A percentile compares a stretch with the other conserved stretches of the same genome.
These are phyloP conservation scores for Davidsoniella eucalypti DNA, from an alignment of 2,329 filamentous ascomycete species.

Conservation along the genomic window DNA sequence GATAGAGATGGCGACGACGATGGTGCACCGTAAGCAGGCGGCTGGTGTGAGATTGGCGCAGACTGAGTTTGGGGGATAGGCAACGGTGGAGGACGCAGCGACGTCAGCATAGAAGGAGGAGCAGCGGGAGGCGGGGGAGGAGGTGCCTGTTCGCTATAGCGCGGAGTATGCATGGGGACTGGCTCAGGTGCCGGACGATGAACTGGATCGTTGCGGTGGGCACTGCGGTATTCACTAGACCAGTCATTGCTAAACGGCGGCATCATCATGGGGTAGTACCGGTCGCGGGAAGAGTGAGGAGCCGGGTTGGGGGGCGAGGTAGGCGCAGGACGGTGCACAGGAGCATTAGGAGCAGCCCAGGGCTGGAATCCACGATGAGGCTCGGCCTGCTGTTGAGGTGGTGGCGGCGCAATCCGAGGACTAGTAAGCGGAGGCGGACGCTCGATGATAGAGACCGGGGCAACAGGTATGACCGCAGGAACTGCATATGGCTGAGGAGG, in stretches of 20 bases:
- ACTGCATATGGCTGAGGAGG: not conserved
- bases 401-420: constrained; percentile 5
- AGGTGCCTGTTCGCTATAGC: constrained; percentile 5
- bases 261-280: constrained; percentile 6
- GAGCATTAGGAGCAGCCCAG: constrained; percentile 3
- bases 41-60: constrained; percentile 5
- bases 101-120: constrained; percentile 14
- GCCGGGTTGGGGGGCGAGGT: constrained; percentile 1
- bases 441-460: constrained; percentile 13
- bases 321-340: constrained; percentile 8
- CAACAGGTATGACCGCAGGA: not conserved
- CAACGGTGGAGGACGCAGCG: constrained; percentile 12
- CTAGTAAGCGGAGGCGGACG: constrained; percentile 15
- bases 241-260: constrained; percentile 4
- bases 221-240: constrained; percentile 7
- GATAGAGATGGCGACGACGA: constrained; percentile 22
- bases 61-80: constrained; percentile 8
- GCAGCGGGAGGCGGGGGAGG: constrained; percentile 1
- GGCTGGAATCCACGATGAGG: constrained; percentile 5
- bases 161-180: constrained; percentile 4
- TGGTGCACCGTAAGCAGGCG: constrained; percentile 15
- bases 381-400: constrained; percentile 1
- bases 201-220: constrained; percentile 4
- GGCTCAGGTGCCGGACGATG: not conserved
- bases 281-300: constrained; percentile 1